phyloP scores from a whole-genome alignment of 2,329 filamentous ascomycete species.

The Alternaria sp. region DNA sequence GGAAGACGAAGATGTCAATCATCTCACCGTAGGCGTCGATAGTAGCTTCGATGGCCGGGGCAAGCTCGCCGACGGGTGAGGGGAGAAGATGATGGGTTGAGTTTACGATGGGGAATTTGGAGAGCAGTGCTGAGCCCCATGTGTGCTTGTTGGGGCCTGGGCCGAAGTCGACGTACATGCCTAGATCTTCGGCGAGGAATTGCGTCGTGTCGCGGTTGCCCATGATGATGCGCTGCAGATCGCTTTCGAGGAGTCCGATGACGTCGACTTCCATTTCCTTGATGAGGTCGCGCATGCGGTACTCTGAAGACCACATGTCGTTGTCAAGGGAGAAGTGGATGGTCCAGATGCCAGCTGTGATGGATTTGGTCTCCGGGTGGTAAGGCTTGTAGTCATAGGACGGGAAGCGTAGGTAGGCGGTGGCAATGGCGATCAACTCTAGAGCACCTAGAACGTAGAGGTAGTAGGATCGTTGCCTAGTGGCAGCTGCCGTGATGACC shows the following conservation, averaged over 20 bases:
- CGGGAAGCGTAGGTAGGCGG: conserved; percentile 90
- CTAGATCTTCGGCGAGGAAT: conserved; percentile 91
- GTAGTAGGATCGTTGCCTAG: conserved; percentile 69
- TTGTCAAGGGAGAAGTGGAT: conserved; percentile 98
- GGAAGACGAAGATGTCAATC: conserved; percentile 96
- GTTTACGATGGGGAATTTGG: conserved; percentile 97
- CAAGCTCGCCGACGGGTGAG: conserved; percentile 90
- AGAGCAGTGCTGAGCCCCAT: conserved; percentile 90
- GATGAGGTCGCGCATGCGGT: conserved; percentile 88
- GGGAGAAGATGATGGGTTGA: conserved; percentile 95
- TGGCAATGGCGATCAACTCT: conserved; percentile 78
- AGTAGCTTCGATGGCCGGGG: conserved; percentile 95
- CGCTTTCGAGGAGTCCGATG: conserved; percentile 90
- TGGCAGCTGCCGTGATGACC: conserved; percentile 54
- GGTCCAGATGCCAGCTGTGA: conserved; percentile 98
- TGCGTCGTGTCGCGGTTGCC: conserved; percentile 97
- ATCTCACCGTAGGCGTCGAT: conserved; percentile 88
- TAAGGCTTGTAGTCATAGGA: conserved; percentile 90
- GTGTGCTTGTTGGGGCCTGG: conserved; percentile 99
- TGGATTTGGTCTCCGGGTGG: conserved; percentile 82
- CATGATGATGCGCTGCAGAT: conserved; percentile 98
- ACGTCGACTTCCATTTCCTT: conserved; percentile 97
- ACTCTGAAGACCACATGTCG: conserved; percentile 97
- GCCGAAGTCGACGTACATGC: conserved; percentile 98
- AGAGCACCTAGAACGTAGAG: conserved; percentile 75